Conservation (phyloP, 495 filamentous ascomycete genomes). For the Penicillium diatomitis region DNA sequence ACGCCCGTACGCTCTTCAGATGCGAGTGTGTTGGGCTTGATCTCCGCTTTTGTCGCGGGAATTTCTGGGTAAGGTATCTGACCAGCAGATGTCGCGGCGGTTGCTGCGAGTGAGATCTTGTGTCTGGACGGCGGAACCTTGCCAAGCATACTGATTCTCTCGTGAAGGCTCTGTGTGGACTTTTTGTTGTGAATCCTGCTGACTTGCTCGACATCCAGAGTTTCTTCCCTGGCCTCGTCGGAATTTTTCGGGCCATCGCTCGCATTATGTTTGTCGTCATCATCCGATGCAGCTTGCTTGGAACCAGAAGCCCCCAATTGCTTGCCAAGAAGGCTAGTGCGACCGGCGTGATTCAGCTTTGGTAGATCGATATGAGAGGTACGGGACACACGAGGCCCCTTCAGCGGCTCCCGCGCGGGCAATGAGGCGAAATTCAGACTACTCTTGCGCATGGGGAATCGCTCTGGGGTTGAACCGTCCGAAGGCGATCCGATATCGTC, state of each 20-base stretch:
- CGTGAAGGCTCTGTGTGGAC: slow-evolving; percentile 82
- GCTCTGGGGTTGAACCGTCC: slow-evolving; percentile 51
- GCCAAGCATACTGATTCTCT: slow-evolving; percentile 88
- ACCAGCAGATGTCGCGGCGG: slow-evolving; percentile 22
- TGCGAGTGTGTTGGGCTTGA: slow-evolving; percentile 19
- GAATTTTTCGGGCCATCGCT: slow-evolving; percentile 49
- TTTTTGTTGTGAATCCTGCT: slow-evolving; percentile 70
- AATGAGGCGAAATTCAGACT: slow-evolving; percentile 88
- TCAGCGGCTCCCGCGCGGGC: slow-evolving; percentile 80
- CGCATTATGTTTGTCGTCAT: slow-evolving; percentile 20
- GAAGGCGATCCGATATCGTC: slow-evolving; percentile 53
- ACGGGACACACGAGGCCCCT: slow-evolving; percentile 60
- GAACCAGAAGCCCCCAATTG: slow-evolving; percentile 34
- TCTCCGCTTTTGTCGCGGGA: slow-evolving; percentile 31
- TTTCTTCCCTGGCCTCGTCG: slow-evolving; percentile 43
- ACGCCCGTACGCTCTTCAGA: slow-evolving; percentile 19
- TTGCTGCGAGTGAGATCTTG: slow-evolving; percentile 60
- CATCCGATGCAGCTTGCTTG: slow-evolving; percentile 21
- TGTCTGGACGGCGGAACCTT: slow-evolving; percentile 62
- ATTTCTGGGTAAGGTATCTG: slow-evolving; percentile 50
- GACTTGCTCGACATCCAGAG: slow-evolving; percentile 25
- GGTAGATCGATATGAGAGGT: slow-evolving; percentile 70
- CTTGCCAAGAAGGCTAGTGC: slow-evolving; percentile 51
- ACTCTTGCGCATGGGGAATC: slow-evolving; percentile 71
- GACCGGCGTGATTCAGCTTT: slow-evolving; percentile 30